A percentile compares a stretch with the other conserved stretches of the same genome.
Conservation (phyloP, 2,329 filamentous ascomycete genomes). For the Colletotrichum salicis region DNA sequence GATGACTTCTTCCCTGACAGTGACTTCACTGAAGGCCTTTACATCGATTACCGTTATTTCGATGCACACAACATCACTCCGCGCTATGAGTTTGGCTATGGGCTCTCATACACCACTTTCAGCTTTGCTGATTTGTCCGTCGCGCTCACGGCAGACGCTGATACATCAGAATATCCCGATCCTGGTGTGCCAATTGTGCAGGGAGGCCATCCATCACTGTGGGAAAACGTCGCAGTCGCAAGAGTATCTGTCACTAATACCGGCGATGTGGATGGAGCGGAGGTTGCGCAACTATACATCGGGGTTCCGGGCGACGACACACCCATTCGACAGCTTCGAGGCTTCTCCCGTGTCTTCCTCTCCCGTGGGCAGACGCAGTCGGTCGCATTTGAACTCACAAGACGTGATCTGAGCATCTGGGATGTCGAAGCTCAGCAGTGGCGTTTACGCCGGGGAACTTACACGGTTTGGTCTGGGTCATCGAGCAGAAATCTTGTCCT, state of each 20-base stretch:
- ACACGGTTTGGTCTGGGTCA: constrained; percentile 56
- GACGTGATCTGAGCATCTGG: constrained; percentile 76
- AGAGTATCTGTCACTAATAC: constrained; percentile 54
- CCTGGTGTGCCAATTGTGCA: constrained; percentile 52
- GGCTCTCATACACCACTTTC: constrained; percentile 67
- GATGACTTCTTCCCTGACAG: constrained; percentile 59
- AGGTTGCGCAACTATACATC: constrained; percentile 62
- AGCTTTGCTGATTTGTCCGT: constrained; percentile 56
- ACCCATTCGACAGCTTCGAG: constrained; percentile 70
- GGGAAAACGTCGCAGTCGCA: constrained; percentile 56
- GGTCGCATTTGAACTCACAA: constrained; percentile 64
- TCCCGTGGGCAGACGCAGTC: constrained; percentile 41
- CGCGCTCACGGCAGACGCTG: constrained; percentile 40
- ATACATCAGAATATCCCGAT: constrained; percentile 50
- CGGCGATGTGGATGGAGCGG: constrained; percentile 54
- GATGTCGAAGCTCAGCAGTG: constrained; percentile 70
- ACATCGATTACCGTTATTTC: constrained; percentile 66
- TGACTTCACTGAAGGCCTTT: constrained; percentile 62
- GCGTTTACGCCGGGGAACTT: constrained; percentile 59
- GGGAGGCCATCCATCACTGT: constrained; percentile 59
- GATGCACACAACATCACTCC: constrained; percentile 59
- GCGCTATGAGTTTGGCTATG: constrained; percentile 67
- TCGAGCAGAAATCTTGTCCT: constrained; percentile 59
- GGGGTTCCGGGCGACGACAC: constrained; percentile 51
- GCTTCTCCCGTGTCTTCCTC: constrained; percentile 56